Base-by-base conservation (phyloP, 257 asterid genomes). In the Echium plantagineum region DNA sequence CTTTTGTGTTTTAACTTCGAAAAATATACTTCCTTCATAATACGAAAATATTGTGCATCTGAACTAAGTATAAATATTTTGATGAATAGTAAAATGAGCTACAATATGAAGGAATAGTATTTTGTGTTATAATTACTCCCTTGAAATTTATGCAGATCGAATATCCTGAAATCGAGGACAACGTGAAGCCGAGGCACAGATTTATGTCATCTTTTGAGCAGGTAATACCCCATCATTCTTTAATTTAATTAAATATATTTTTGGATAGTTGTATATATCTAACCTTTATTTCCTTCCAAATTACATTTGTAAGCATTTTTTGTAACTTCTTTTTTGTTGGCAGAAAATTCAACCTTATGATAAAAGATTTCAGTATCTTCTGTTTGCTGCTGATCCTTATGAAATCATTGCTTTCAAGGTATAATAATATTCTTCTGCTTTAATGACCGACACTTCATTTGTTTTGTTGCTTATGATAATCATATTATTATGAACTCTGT, bases 151-250 rank as follows among this genome's bases (percentile, higher is more conserved):
- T 65, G 68, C 85, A 87, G 99, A 93, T 93, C 74, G 99, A 93
- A 76, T 93, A 93, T 72, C 99, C 97, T 22, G 99, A 93, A 74
- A 93, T 93, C 70, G 99, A 93, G 74, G 97, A 89, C 80, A 89
- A 81, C 72, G 75, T 90, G 16, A 93, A 86, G 78, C 99, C 99
- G 31, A 83, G 99, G 77, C 99, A 93, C 71, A 83, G 99, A 30
- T 93, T 93, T 69, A 93, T 93, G 99, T 93, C 99, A 59, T 86
- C 99, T 38, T 93, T 83, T 73, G 99, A 93, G 81, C 98, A 90
- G 98, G 98, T 90, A 7, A 57, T 63, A 51, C 55, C 20, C 42
- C 15, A 9, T 47, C 52, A 47, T 26, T 60, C 60, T 12, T 46
- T 60, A 42, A 5, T 9, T 53, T 15, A 22, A 3, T n/a, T 53